phyloP scores from a whole-genome alignment of 2,329 filamentous ascomycete genomes.

The Arthrobotrys iridis region DNA sequence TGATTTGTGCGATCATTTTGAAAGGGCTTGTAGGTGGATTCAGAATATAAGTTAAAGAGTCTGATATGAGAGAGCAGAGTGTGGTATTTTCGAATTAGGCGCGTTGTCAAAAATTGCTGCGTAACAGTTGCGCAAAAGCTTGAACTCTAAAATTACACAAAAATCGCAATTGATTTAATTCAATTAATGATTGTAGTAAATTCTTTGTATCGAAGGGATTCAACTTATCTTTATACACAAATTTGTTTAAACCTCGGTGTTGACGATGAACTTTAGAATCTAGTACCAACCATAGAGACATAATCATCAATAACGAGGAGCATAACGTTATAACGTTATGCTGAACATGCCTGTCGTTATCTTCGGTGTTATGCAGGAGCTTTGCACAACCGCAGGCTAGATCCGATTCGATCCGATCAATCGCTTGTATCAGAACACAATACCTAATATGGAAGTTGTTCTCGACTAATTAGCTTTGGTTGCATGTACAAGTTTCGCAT shows the following conservation, averaged over 20 bases:
- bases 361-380: not conserved
- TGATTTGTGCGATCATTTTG: constrained; percentile 30
- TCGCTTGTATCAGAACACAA: no score
- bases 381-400: not conserved
- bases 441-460: no score
- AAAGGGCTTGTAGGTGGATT: not conserved
- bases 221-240: not conserved
- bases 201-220: not conserved
- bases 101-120: not conserved
- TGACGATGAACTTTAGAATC: not conserved
- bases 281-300: not conserved
- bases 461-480: no score
- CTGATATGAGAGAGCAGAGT: no score
- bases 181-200: no score
- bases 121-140: not conserved
- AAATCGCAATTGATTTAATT: no score
- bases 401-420: not conserved
- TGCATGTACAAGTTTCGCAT: no score
- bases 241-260: not conserved
- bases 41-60: no score
- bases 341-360: constrained; percentile 19
- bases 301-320: not conserved
- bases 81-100: constrained; percentile 4
- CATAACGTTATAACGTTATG: constrained; percentile 51
- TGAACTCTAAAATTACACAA: no score